phyloP scores from a whole-genome alignment of 441 rosid species.

The Erodium trifolium region DNA sequence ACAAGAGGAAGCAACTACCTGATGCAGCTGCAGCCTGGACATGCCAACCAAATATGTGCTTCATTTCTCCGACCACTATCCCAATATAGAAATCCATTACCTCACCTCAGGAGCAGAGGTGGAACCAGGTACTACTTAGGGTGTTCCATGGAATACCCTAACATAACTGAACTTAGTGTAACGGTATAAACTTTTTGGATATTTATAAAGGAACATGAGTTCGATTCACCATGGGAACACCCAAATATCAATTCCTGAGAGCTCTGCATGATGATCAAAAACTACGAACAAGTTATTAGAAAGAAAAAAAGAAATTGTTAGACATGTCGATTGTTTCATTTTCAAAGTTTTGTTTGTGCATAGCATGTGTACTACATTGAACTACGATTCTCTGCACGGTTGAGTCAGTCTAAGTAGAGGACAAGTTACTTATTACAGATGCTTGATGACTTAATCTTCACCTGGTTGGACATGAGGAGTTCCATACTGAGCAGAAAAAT shows the following conservation, averaged over 20 bases:
- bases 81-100: background rate
- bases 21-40: background rate
- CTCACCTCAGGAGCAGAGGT: background rate
- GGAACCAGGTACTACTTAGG: no score
- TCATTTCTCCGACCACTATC: background rate
- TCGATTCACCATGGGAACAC: no score
- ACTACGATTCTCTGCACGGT: constrained; percentile 16
- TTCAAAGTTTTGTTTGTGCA: background rate
- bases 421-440: constrained; percentile 5
- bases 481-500: constrained; percentile 58
- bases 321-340: background rate
- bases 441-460: constrained; percentile 23
- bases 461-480: constrained; percentile 24
- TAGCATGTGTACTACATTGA: background rate
- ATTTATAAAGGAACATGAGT: no score
- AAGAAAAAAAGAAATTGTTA: background rate
- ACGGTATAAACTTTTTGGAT: no score
- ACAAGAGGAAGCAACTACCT: background rate
- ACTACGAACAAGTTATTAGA: no score
- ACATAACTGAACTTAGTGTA: no score
- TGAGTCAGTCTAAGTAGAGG: constrained; percentile 4
- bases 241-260: no score
- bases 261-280: no score
- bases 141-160: no score
- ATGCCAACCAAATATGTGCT: background rate